These are phyloP conservation scores for Phytopythium mirpurense DNA, from an alignment of 352 stramenopile genomes.

Conservation along the genomic window DNA sequence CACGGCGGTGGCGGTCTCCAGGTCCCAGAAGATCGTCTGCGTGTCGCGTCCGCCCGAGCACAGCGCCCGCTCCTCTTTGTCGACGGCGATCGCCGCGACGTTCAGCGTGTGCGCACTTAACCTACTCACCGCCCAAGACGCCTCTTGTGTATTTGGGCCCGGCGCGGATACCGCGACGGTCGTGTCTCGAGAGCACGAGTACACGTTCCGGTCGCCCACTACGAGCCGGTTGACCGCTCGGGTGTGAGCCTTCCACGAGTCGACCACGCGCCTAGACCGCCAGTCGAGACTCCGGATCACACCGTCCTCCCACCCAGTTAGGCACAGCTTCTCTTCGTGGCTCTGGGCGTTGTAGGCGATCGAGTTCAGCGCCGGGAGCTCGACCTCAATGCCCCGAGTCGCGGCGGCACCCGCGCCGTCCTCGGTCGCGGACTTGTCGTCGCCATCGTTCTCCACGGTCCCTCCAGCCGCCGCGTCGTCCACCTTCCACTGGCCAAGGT, in stretches of 20 bases:
- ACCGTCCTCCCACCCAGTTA: constrained; percentile 73
- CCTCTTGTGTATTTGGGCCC: constrained; percentile 6
- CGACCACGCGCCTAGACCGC: constrained; percentile 19
- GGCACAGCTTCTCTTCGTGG: constrained; percentile 19
- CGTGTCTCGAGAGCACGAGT: constrained; percentile 74
- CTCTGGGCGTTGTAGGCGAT: constrained; percentile 31
- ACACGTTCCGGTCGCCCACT: constrained; percentile 40
- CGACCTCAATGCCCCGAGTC: neutral
- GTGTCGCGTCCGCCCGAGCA: constrained; percentile 82
- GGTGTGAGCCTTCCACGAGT: constrained; percentile 42
- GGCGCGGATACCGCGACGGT: constrained; percentile 50
- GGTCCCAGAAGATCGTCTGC: constrained; percentile 75
- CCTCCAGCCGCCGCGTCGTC: constrained; percentile 15
- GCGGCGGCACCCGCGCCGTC: neutral
- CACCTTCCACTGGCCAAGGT: constrained; percentile 45
- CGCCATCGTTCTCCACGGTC: constrained; percentile 1
- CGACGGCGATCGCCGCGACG: constrained; percentile 56
- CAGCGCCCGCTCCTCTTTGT: constrained; percentile 43
- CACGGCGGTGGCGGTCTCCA: constrained; percentile 37
- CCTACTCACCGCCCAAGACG: constrained; percentile 12
- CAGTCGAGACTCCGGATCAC: constrained; percentile 44
- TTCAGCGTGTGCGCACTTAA: constrained; percentile 60
- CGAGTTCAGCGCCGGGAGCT: constrained; percentile 40
- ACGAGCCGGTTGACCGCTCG: constrained; percentile 61
- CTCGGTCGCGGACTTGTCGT: neutral